Evolutionary conservation across 2,329 filamentous ascomycete genomes (phyloP), one percentile per base, ranked within the genome.

Genomic region (Pyricularia grisea): DNA sequence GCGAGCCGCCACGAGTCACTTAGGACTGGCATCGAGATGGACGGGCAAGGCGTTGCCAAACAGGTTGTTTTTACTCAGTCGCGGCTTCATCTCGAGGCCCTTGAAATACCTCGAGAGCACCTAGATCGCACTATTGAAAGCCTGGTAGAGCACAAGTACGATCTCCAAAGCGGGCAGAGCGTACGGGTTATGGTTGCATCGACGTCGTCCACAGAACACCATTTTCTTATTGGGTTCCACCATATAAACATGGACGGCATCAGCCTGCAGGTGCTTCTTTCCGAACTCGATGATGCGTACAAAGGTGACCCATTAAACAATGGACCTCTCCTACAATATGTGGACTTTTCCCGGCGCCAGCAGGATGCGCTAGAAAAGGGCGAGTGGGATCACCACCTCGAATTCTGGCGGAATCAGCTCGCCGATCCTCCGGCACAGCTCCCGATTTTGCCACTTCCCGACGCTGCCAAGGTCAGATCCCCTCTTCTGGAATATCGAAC

Each of bases 191-290:
- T 73, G 3, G 73, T 83, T 1, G 73, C 84, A 4, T 73, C 78
- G 0, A 73, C 76, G 12, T 17, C 4, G 33, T 36, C 12, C 11
- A 12, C 33, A 14, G 6, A 36, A 14, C 11, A 83, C 69, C 80
- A 75, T 71, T 70, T 85, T 3, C 58, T 87, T 0, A 65, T 86
- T 5, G 75, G 75, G 0, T 78, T 77, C 65, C 83, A 85, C 70
- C 83, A 86, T 71, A 85, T 87, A 55, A 74, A 78, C 42, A 79
- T 86, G 77, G 85, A 87, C 70, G 83, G 81, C 0, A 70, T 80
- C 55, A 82, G 82, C 64, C 78, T 78, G 3, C 71, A 81, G 11
- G 71, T 85, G 2, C 75, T 87, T 23, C 69, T 83, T 36, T 36
- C 12, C 0, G 33, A 36, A 14, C 11, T 36, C 14, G 5, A 33